Percentiles rank a stretch among this genome's conserved stretches.
These are phyloP conservation scores for Penicillium vulpinum DNA, from an alignment of 2,329 filamentous ascomycete genomes.

Conservation along the genomic window DNA sequence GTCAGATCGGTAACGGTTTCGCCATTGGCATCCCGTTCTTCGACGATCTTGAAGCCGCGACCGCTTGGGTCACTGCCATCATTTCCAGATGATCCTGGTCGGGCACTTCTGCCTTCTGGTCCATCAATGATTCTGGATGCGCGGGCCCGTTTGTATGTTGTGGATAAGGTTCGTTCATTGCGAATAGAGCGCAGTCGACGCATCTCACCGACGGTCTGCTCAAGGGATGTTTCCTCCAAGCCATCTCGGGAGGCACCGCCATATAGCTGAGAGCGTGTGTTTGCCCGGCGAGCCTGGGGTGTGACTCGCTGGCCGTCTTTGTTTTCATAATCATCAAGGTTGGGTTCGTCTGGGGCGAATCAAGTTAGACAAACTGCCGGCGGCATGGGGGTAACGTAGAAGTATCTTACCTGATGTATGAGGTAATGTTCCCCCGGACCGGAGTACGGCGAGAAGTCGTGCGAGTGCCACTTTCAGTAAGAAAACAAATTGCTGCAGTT, in stretches of 20 bases:
- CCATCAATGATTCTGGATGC: conserved; percentile 92
- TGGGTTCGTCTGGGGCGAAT: conserved; percentile 62
- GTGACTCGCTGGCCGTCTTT: conserved; percentile 62
- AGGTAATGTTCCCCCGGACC: conserved; percentile 77
- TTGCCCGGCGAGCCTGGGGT: conserved; percentile 57
- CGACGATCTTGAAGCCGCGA: conserved; percentile 72
- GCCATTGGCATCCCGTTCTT: conserved; percentile 70
- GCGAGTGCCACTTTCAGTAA: conserved; percentile 88
- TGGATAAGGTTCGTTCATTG: conserved; percentile 90
- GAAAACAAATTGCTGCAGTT: conserved; percentile 92
- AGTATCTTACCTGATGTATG: conserved; percentile 60
- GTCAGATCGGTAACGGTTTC: conserved; percentile 75
- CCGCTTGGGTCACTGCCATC: conserved; percentile 55
- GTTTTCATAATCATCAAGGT: conserved; percentile 65
- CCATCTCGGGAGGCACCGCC: conserved; percentile 62
- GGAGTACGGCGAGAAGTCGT: conserved; percentile 80
- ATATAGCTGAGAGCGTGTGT: conserved; percentile 73
- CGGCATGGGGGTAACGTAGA: conserved; percentile 9
- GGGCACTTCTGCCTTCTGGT: conserved; percentile 66
- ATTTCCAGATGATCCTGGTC: conserved; percentile 70
- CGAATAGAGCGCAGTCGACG: conserved; percentile 86
- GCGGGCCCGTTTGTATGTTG: conserved; percentile 84
- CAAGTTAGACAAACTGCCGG: conserved; percentile 18
- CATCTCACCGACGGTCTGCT: conserved; percentile 95
- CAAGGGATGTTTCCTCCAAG: conserved; percentile 72